Evolutionary conservation across 305 asterid genomes (phyloP).

Genomic region (Ajuga reptans): DNA sequence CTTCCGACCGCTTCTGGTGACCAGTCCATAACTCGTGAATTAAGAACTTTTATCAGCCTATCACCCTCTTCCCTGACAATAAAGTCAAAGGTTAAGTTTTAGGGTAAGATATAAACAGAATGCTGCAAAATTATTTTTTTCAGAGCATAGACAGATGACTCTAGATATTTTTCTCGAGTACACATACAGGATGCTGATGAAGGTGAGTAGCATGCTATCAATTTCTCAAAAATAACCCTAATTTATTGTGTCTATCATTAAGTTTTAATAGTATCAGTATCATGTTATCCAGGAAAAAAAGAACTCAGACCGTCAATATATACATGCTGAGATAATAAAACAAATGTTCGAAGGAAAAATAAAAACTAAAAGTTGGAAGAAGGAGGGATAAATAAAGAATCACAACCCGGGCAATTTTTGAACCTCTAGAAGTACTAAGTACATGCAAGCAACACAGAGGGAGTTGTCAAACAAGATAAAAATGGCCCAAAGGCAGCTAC

Average conservation of each 20-base stretch:
- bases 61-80: constrained; percentile 63
- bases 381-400: no score
- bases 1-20: constrained; percentile 33
- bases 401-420: no score
- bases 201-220: background rate
- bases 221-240: background rate
- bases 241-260: background rate
- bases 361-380: background rate
- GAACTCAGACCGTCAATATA: no score
- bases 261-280: background rate
- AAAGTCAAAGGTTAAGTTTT: constrained; percentile 6
- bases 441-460: background rate
- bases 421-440: background rate
- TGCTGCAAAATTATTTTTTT: background rate
- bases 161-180: background rate
- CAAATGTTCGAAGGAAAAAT: no score
- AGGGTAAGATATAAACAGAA: background rate
- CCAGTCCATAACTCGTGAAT: constrained; percentile 52
- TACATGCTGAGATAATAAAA: background rate
- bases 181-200: background rate
- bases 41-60: constrained; percentile 43
- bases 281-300: background rate
- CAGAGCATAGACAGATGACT: background rate
- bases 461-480: background rate
- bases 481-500: background rate